Evolutionary conservation across 1,284 basidiomycete species (phyloP), one percentile per base, ranked within the genome.

Genomic region (Trametes pubescens): DNA sequence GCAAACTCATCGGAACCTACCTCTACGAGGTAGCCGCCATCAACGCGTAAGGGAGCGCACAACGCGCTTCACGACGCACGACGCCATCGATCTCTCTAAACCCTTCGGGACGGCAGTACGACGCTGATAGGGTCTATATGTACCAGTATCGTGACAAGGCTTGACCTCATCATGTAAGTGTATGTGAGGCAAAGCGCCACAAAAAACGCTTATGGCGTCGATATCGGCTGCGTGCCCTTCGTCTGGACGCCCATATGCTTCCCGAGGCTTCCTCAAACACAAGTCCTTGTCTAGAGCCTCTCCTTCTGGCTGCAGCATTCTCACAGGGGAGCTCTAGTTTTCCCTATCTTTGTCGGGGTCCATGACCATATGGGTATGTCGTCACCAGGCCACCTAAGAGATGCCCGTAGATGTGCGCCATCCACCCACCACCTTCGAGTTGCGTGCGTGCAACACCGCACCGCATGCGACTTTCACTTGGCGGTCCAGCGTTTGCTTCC

Each of bases 1-100:
- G 87, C 57, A 93, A 93, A 78, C 79, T 95, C 48, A 81, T 96
- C 54, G 94, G 93, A 48, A 85, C 89, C 29, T 96, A 96, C 79
- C 80, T 96, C 72, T 93, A 95, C 76, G 92, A 95, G 77, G 82
- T 94, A 29, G 90, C 85, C 40, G 79, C 77, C n/a, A 51, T 51
- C 32, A 14, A 7, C 18, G 14, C 49, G 1, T 51, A 22, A 49
- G 24, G 21, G 29, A 32, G 29, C 29, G 29, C 29, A 8, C 29
- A 32, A n/a, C n/a, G n/a, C n/a, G n/a, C 34, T 35, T 16, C 5
- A 38, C 11, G 37, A 38, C 11, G 37, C 37, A 16, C 37, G 37
- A 38, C 11, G 14, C 37, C 37, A 38, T 32, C 37, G 37, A 38
- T 38, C 29, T 32, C 29, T 32, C 29, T 32, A 4, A 8, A 32